Evolutionary conservation across 1,139 yeast species (phyloP), one percentile per base, ranked within the genome.

Genomic region (Geotrichum reessii): DNA sequence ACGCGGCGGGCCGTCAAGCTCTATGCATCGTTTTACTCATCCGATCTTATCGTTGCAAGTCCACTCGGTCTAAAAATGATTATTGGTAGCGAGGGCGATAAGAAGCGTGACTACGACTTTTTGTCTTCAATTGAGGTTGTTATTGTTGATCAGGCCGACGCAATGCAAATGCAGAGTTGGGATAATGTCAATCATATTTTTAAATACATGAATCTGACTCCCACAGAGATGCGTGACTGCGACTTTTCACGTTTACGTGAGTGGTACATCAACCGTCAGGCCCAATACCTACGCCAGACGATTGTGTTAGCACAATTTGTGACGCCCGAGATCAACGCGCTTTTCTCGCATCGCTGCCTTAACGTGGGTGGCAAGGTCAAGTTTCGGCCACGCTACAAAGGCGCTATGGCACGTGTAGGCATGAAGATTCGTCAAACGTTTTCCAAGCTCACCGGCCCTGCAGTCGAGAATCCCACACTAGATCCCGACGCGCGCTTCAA

Each of bases 101-200:
- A 67, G 54, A 73, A 73, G 57, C 69, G 73, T 14, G 80, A 78
- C 57, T 70, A 67, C 54, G 97, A 92, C 70, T 93, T 90, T 68
- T 74, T 95, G 59, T 86, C 96, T 40, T 91, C 98, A 0, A 87
- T 93, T 63, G 99, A 93, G 72, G 72, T 95, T 7, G 73, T 86
- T 51, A 76, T 92, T 31, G 75, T 91, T 47, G 99, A 93, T 71
- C 88, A 86, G 67, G 84, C 95, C 9, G 91, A 91, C 69, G 90
- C 92, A 49, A 78, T 92, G 63, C 89, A 88, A 69, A 88, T 87
- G 88, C 99, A 95, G 73, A 91, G 92, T 67, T 87, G 97, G 93
- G 88, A 87, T 48, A 96, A 93, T 74, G 80, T 93, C 6, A 71
- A 72, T 17, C 79, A 78, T 47, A 81, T 92, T n/a, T 76, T 86